phyloP scores from a whole-genome alignment of 768 basidiomycete genomes.

The Pulveroboletus frians region DNA sequence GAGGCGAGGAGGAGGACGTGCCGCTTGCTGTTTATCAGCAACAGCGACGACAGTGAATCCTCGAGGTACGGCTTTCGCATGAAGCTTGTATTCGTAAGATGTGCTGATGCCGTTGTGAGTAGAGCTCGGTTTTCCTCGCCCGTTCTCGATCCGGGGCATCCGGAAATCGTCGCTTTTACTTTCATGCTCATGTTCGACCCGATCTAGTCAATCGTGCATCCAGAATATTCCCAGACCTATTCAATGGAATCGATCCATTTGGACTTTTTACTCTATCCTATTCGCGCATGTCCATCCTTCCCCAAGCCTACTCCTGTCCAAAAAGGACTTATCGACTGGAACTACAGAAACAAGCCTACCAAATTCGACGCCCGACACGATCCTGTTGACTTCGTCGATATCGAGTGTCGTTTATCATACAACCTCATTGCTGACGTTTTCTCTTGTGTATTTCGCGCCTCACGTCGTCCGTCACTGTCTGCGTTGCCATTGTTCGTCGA shows the following conservation, averaged over 20 bases:
- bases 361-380: no score
- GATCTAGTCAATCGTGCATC: constrained; percentile 27
- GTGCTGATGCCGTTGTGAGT: constrained; percentile 5
- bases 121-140: constrained; percentile 1
- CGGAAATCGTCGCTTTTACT: constrained; percentile 1
- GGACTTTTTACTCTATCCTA: constrained; percentile 23
- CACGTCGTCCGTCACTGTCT: constrained; percentile 6
- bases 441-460: constrained; percentile 13
- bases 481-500: constrained; percentile 1
- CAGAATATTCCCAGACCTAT: constrained; percentile 23
- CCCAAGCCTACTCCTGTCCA: constrained; percentile 17
- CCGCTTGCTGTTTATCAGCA: constrained; percentile 79
- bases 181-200: constrained; percentile 5
- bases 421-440: constrained; percentile 27
- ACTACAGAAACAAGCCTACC: no score
- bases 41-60: constrained; percentile 49
- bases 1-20: constrained; percentile 69
- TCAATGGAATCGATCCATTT: constrained; percentile 13
- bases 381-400: no score
- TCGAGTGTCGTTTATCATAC: constrained; percentile 25
- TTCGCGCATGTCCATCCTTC: constrained; percentile 20
- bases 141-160: constrained; percentile 4
- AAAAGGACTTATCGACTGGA: constrained; percentile 19
- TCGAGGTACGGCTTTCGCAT: constrained; percentile 11
- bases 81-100: not conserved